Evolutionary conservation across 495 filamentous ascomycete genomes (phyloP).

Genomic region (Hypoxylon intermedium): DNA sequence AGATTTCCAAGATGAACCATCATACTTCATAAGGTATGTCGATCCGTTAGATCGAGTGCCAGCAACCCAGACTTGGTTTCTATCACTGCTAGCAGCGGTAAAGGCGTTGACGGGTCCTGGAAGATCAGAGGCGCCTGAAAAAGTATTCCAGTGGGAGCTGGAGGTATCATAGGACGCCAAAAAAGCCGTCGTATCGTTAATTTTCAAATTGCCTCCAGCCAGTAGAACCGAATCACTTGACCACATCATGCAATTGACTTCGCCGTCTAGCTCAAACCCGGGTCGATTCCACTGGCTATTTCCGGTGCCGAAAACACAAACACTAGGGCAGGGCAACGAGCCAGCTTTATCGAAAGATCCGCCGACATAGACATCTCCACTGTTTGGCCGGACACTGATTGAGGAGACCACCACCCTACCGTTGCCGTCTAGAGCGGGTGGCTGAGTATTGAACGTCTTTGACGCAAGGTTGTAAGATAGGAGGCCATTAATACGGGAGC

Average conservation of each 20-base stretch:
- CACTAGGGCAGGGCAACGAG: constrained; percentile 76
- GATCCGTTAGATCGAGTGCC: constrained; percentile 72
- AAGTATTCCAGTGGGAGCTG: constrained; percentile 66
- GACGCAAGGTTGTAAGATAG: constrained; percentile 76
- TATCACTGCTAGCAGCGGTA: constrained; percentile 70
- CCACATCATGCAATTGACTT: constrained; percentile 77
- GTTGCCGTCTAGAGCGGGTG: constrained; percentile 70
- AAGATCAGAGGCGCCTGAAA: constrained; percentile 68
- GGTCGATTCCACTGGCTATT: constrained; percentile 78
- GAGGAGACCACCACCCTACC: constrained; percentile 73
- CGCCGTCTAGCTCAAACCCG: constrained; percentile 71
- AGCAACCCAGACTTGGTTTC: constrained; percentile 78
- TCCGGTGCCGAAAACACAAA: constrained; percentile 77
- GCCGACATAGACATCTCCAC: constrained; percentile 80
- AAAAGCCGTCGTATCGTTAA: constrained; percentile 64
- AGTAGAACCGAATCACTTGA: constrained; percentile 69
- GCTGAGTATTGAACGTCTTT: constrained; percentile 68
- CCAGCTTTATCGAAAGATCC: constrained; percentile 83
- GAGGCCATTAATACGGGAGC: constrained; percentile 72
- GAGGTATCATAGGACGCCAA: constrained; percentile 77
- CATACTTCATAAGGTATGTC: constrained; percentile 79
- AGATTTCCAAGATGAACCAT: constrained; percentile 60
- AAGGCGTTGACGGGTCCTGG: constrained; percentile 82
- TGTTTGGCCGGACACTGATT: constrained; percentile 70
- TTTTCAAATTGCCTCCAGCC: constrained; percentile 75